phyloP scores from a whole-genome alignment of 2,329 filamentous ascomycete species.

The Scytalidium lignicola region DNA sequence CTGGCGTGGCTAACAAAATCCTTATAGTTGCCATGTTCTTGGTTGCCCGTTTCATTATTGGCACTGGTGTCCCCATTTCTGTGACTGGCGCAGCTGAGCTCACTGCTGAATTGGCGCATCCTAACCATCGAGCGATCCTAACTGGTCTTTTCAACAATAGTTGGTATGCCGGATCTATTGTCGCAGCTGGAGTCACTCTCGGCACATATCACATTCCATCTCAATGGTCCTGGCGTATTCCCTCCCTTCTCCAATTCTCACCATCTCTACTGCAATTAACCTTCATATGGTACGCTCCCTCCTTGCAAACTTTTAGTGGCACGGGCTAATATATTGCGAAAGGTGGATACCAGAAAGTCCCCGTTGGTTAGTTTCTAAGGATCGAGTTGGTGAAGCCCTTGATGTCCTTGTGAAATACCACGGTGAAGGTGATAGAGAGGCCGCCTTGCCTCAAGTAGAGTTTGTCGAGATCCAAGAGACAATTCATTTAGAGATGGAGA shows the following conservation, averaged over 20 bases:
- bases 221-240: constrained; percentile 28
- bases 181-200: constrained; percentile 27
- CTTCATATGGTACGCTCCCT: constrained; percentile 21
- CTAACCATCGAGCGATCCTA: constrained; percentile 26
- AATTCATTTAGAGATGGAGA: constrained; percentile 28
- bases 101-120: constrained; percentile 27
- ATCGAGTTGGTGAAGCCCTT: constrained; percentile 50
- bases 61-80: constrained; percentile 30
- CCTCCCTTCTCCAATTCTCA: constrained; percentile 22
- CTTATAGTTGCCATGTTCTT: constrained; percentile 30
- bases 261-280: neutral
- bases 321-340: constrained; percentile 29
- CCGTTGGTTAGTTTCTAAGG: constrained; percentile 51
- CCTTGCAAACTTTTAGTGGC: constrained; percentile 29
- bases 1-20: neutral
- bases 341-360: constrained; percentile 44
- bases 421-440: constrained; percentile 38
- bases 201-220: constrained; percentile 27
- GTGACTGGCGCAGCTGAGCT: constrained; percentile 31
- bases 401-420: constrained; percentile 53
- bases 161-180: constrained; percentile 29
- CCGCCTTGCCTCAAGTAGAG: constrained; percentile 35
- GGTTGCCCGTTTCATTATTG: constrained; percentile 24
- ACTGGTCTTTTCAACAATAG: constrained; percentile 27
- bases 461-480: constrained; percentile 31